These are phyloP conservation scores for Serendipita sp. DNA, from an alignment of 768 basidiomycete genomes.

Conservation along the genomic window DNA sequence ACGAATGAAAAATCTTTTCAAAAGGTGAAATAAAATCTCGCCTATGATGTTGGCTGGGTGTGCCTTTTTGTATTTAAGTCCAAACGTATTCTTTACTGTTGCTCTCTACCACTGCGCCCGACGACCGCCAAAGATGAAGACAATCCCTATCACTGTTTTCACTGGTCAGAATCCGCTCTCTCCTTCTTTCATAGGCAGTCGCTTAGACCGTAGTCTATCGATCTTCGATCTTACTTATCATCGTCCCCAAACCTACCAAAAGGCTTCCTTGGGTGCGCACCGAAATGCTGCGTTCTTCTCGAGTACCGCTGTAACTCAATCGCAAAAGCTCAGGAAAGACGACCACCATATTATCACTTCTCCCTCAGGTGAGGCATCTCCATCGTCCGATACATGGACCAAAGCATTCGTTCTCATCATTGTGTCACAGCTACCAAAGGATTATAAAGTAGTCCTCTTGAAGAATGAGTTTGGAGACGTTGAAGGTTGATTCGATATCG, in stretches of 20 bases:
- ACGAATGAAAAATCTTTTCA: neutral
- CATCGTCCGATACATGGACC: too few species aligned
- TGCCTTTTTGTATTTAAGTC: too few species aligned
- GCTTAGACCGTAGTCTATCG: constrained; percentile 51
- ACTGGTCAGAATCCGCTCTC: constrained; percentile 38
- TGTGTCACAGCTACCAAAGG: constrained; percentile 65
- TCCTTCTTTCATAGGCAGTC: constrained; percentile 23
- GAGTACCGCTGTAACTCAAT: constrained; percentile 1
- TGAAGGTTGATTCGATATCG: constrained; percentile 38
- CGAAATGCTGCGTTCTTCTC: constrained; percentile 7
- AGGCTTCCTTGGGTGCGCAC: neutral
- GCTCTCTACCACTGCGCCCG: too few species aligned
- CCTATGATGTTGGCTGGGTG: too few species aligned
- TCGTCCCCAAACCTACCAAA: constrained; percentile 13
- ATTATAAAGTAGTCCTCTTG: constrained; percentile 77
- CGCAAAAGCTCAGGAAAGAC: constrained; percentile 19
- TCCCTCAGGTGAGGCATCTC: constrained; percentile 19
- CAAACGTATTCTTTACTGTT: too few species aligned
- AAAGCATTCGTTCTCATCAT: too few species aligned
- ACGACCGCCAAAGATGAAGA: constrained; percentile 2
- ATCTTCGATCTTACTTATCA: too few species aligned
- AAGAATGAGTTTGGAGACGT: constrained; percentile 97
- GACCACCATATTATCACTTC: constrained; percentile 21
- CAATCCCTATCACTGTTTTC: constrained; percentile 83
- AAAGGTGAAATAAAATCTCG: neutral